Evolutionary conservation across 106 monocot genomes (phyloP).

Genomic region (Dendrobium chrysotoxum): DNA sequence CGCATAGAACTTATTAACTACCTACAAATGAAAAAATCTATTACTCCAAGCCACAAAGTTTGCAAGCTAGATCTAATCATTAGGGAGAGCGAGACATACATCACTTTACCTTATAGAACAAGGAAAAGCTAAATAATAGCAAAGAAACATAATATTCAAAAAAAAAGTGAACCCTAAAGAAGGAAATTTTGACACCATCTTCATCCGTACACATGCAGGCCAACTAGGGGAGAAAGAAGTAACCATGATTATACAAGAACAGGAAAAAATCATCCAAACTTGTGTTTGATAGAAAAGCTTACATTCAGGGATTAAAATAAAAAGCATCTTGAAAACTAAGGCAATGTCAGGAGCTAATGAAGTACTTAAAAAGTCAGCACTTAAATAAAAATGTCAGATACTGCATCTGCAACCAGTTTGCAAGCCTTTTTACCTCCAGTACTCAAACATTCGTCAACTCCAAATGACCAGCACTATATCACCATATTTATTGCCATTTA

Average conservation of each 20-base stretch:
- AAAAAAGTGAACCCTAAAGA: neutral
- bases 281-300: neutral
- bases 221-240: neutral
- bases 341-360: too few species aligned
- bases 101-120: neutral
- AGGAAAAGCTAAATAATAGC: neutral
- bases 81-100: neutral
- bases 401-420: too few species aligned
- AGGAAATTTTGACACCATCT: neutral
- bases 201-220: neutral
- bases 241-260: neutral
- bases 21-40: constrained; percentile 35
- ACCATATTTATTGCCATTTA: too few species aligned
- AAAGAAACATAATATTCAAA: neutral
- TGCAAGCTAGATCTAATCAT: neutral
- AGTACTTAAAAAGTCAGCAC: too few species aligned
- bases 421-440: too few species aligned
- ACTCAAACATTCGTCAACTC: too few species aligned
- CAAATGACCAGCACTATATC: too few species aligned
- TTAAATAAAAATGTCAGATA: too few species aligned
- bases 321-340: too few species aligned
- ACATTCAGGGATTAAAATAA: neutral
- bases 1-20: constrained; percentile 68
- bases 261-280: neutral
- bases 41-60: neutral